A percentile compares a stretch with the other conserved stretches of the same genome.
These are phyloP conservation scores for Heritiera littoralis DNA, from an alignment of 345 rosid genomes.

Conservation along the genomic window DNA sequence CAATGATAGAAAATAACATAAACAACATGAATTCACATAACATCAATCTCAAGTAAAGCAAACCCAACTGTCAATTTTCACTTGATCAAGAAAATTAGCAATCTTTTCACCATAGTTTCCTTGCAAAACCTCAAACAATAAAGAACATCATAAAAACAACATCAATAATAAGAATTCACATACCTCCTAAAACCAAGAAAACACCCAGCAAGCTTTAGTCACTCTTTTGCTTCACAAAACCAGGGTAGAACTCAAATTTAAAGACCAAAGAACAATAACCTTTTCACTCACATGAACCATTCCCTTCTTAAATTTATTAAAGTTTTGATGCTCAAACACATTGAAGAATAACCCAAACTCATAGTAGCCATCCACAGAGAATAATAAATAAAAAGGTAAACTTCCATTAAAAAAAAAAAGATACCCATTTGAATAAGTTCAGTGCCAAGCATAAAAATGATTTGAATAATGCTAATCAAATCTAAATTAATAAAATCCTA, in stretches of 20 bases:
- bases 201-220: not conserved
- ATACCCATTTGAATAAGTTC: not conserved
- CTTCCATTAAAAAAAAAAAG: not conserved
- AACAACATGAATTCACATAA: not conserved
- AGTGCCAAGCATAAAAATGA: not conserved
- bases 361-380: not conserved
- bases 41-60: not conserved
- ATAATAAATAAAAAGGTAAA: not conserved
- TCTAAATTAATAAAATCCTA: not conserved
- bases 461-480: not conserved
- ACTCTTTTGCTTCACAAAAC: not conserved
- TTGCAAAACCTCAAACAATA: constrained; percentile 3
- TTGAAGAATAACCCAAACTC: constrained; percentile 7
- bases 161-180: not conserved
- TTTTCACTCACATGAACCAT: not conserved
- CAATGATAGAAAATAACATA: not conserved
- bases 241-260: not conserved
- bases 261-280: not conserved
- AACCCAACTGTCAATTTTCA: not conserved
- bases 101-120: not conserved
- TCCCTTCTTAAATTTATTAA: not conserved
- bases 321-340: constrained; percentile 5
- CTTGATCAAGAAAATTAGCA: not conserved
- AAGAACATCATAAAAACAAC: not conserved
- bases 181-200: constrained; percentile 3